Evolutionary conservation across 2,329 filamentous ascomycete genomes (phyloP), one percentile per base, ranked within the genome.

Genomic region (Pezicula carpinea): DNA sequence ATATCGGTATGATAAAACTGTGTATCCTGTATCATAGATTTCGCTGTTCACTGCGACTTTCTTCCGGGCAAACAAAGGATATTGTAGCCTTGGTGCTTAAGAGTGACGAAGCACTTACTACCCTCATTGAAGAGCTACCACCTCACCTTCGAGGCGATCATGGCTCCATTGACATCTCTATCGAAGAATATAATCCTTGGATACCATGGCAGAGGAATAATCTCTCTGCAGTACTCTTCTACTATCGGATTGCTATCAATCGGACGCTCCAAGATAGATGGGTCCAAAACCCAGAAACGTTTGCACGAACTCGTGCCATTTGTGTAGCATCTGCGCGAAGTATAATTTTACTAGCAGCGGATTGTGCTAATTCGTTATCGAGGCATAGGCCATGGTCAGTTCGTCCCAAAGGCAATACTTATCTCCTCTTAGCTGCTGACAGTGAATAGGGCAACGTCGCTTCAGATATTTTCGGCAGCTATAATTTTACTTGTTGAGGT

Each of bases 171-270:
- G 33, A 40, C 5, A 8, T 3, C 5, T 5, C n/a, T 15, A n/a
- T 49, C 6, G 15, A 32, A n/a, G n/a, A 43, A 33, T 1, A 6
- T 10, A 14, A 36, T 6, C 65, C 23, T 76, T 80, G 6, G 85
- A 89, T 66, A 76, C 74, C 55, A 85, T 85, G 42, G 42, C 42
- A 44, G 10, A 44, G 26, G 23, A 35, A 15, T 7, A 36, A 35
- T 14, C 14, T 44, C 4, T 31, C 22, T 13, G 17, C 35, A n/a
- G 32, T 44, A 13, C 23, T 44, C 10, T 32, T 36, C 15, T 36
- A 44, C 22, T 32, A 36, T 15, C 17, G 42, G 19, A 34, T 44
- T 7, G 22, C n/a, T 4, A 29, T 44, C 2, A 38, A 44, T 29
- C 8, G 33, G 23, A 38, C 33, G 18, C 42, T 44, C 14, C 42